These are phyloP conservation scores for Nannochloropsis gaditana DNA, from an alignment of 108 stramenopile species.

Conservation along the genomic window DNA sequence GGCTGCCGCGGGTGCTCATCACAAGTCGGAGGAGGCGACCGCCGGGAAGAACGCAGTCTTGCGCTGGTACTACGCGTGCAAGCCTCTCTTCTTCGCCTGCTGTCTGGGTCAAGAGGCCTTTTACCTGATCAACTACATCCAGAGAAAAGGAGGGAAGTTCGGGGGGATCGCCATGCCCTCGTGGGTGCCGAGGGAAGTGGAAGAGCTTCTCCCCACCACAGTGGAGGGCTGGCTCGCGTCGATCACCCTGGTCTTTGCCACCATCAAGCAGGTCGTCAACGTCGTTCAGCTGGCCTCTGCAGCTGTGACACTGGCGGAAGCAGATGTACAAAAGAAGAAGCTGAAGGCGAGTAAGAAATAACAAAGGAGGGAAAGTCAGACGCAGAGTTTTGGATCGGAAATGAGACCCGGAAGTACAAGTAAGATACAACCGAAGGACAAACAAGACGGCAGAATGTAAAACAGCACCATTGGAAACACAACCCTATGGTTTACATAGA, in stretches of 20 bases:
- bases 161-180: background rate
- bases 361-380: background rate
- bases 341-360: background rate
- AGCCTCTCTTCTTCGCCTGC: conserved; percentile 87
- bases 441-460: background rate
- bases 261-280: conserved; percentile 56
- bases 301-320: conserved; percentile 39
- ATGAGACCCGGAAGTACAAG: background rate
- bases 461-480: too few species aligned
- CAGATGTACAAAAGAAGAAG: conserved; percentile 37
- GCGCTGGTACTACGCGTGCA: conserved; percentile 81
- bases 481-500: too few species aligned
- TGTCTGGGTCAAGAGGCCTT: conserved; percentile 86
- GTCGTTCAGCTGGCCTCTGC: conserved; percentile 52
- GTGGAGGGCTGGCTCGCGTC: background rate
- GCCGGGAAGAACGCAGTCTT: conserved; percentile 73
- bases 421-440: background rate
- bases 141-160: conserved; percentile 14
- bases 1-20: conserved; percentile 64
- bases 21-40: conserved; percentile 84
- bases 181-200: background rate
- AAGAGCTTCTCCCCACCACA: background rate
- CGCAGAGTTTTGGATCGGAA: background rate
- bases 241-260: conserved; percentile 38
- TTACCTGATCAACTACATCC: conserved; percentile 48